Percentiles rank a stretch among this genome's conserved stretches.
Evolutionary conservation across 768 basidiomycete genomes (phyloP).

Genomic region (Kwoniella sp.): DNA sequence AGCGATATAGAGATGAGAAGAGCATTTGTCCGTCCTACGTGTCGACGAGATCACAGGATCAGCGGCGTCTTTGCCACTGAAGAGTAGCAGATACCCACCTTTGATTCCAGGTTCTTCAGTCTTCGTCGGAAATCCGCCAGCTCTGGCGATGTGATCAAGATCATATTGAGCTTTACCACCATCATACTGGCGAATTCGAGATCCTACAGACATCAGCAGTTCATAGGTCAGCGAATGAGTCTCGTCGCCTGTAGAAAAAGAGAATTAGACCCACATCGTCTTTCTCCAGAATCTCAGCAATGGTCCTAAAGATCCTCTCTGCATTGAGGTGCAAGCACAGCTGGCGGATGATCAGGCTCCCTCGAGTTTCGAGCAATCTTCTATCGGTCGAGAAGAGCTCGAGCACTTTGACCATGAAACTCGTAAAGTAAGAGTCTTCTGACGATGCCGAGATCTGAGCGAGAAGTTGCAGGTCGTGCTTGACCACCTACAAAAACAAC

Average conservation of each 20-base stretch:
- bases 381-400: slow-evolving; percentile 94
- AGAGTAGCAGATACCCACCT: slow-evolving; percentile 66
- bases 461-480: slow-evolving; percentile 89
- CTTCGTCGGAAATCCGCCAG: slow-evolving; percentile 91
- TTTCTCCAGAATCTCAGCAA: slow-evolving; percentile 96
- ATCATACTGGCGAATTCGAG: slow-evolving; percentile 97
- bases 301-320: slow-evolving; percentile 90
- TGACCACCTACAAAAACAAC: slow-evolving; percentile 71
- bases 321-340: slow-evolving; percentile 91
- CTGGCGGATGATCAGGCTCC: slow-evolving; percentile 93
- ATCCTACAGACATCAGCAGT: slow-evolving; percentile 63
- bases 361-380: slow-evolving; percentile 81
- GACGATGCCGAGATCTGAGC: slow-evolving; percentile 96
- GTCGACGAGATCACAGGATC: not conserved
- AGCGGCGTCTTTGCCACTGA: not conserved
- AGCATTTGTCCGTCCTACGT: slow-evolving; percentile 94
- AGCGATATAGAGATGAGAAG: slow-evolving; percentile 89
- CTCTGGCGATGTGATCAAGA: slow-evolving; percentile 93
- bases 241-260: not conserved
- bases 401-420: slow-evolving; percentile 91
- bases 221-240: slow-evolving; percentile 7
- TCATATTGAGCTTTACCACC: slow-evolving; percentile 95
- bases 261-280: slow-evolving; percentile 71
- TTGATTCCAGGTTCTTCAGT: slow-evolving; percentile 87
- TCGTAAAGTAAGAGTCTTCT: slow-evolving; percentile 91